phyloP scores from a whole-genome alignment of 108 stramenopile genomes.

The Cyclostephanos tholiformis region DNA sequence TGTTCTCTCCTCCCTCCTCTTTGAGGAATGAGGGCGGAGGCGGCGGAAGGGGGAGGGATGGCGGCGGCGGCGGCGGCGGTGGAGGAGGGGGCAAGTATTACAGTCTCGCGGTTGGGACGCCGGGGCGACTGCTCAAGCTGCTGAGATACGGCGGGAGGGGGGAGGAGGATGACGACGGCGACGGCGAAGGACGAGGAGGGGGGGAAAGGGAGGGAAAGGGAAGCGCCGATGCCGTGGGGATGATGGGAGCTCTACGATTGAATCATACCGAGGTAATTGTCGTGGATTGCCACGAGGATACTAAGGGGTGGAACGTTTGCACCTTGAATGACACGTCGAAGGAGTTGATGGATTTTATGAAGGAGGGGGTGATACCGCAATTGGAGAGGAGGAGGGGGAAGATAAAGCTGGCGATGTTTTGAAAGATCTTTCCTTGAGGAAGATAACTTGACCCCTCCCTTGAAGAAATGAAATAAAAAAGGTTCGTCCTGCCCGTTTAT shows the following conservation, averaged over 20 bases:
- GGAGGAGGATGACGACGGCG: too few relatives aligned
- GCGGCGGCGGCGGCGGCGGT: too few relatives aligned
- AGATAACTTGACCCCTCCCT: too few relatives aligned
- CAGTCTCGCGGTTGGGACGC: conserved; percentile 81
- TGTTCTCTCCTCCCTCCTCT: too few relatives aligned
- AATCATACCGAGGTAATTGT: conserved; percentile 64
- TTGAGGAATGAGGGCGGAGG: background rate
- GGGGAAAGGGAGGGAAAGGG: too few relatives aligned
- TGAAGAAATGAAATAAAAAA: too few relatives aligned
- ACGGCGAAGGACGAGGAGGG: conserved; percentile 13
- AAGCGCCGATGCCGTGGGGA: conserved; percentile 8
- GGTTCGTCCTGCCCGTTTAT: too few relatives aligned
- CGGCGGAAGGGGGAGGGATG: conserved; percentile 3
- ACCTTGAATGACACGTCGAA: conserved; percentile 86
- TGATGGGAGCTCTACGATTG: conserved; percentile 53
- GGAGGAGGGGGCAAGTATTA: conserved; percentile 30
- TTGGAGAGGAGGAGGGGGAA: conserved; percentile 54
- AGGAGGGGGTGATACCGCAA: conserved; percentile 59
- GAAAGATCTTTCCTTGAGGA: conserved; percentile 11
- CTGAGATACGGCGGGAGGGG: conserved; percentile 21
- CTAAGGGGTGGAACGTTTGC: conserved; percentile 75
- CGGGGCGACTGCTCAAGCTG: conserved; percentile 68
- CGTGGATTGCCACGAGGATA: conserved; percentile 64
- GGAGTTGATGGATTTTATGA: conserved; percentile 64
- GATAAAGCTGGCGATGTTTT: conserved; percentile 69